Evolutionary conservation across 371 early-diverging fungal species (phyloP), one percentile per base, ranked within the genome.

Genomic region (Mucor indicus): DNA sequence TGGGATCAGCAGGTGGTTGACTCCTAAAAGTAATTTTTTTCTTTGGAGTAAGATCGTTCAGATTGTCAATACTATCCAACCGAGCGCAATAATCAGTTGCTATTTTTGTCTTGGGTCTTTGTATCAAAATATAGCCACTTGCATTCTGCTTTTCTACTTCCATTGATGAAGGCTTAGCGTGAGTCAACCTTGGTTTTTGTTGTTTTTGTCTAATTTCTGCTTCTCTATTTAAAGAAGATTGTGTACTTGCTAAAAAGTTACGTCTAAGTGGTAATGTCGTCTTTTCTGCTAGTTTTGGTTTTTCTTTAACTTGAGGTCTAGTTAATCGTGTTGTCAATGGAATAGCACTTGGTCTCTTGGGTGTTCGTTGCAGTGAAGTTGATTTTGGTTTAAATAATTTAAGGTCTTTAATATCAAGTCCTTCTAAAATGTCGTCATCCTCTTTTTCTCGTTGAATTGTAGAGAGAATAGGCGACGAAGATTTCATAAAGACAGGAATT

Each of bases 341-440:
- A n/a, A n/a, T n/a, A n/a, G n/a, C n/a, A n/a, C n/a, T n/a, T n/a
- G n/a, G n/a, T n/a, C n/a, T n/a, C n/a, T n/a, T n/a, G n/a, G n/a
- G n/a, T n/a, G n/a, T n/a, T n/a, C n/a, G n/a, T n/a, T n/a, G n/a
- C n/a, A n/a, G n/a, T n/a, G n/a, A n/a, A n/a, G n/a, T n/a, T n/a
- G n/a, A n/a, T n/a, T n/a, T n/a, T n/a, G n/a, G n/a, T n/a, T n/a
- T n/a, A n/a, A n/a, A n/a, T n/a, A n/a, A n/a, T n/a, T n/a, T n/a
- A n/a, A n/a, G n/a, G 10, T 42, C 48, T 19, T 64, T 57, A 16
- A 71, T 45, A 17, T 49, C 15, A 2, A 71, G 36, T 12, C 50
- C 72, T 13, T 64, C 54, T 21, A 38, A 44, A 42, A 67, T 67
- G 20, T 71, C 65, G 21, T 70, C 61, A 15, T 67, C 62, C 1